Conservation (phyloP, 805 yeast species). For the Wickerhamomyces ciferrii region DNA sequence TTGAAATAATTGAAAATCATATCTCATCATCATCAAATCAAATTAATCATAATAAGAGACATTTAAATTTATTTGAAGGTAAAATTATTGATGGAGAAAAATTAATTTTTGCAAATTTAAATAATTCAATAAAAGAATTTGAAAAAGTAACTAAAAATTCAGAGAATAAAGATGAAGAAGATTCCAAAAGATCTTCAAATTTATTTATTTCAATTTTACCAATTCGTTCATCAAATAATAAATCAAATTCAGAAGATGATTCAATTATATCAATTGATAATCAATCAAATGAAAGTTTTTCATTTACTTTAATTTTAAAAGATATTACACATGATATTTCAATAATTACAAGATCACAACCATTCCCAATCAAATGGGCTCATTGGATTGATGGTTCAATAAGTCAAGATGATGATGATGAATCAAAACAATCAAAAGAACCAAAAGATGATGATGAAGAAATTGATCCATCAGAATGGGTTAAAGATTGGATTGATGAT, state of each 20-base stretch:
- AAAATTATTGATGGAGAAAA: slow-evolving; percentile 81
- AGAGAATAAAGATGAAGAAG: slow-evolving; percentile 13
- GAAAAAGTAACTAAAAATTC: slow-evolving; percentile 24
- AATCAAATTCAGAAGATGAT: slow-evolving; percentile 9
- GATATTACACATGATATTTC: slow-evolving; percentile 78
- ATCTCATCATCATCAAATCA: slow-evolving; percentile 27
- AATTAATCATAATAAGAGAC: slow-evolving; percentile 24
- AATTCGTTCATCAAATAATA: slow-evolving; percentile 23
- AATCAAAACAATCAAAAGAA: slow-evolving; percentile 9
- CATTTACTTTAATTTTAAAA: slow-evolving; percentile 68
- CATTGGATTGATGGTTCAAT: slow-evolving; percentile 62
- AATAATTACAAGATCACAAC: slow-evolving; percentile 75
- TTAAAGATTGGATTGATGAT: slow-evolving; percentile 69
- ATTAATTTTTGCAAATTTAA: slow-evolving; percentile 82
- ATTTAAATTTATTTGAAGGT: slow-evolving; percentile 71
- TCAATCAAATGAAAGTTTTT: slow-evolving; percentile 48
- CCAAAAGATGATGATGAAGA: slow-evolving; percentile 34
- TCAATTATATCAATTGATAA: slow-evolving; percentile 31
- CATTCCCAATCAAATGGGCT: slow-evolving; percentile 88
- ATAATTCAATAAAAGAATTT: slow-evolving; percentile 52
- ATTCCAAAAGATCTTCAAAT: slow-evolving; percentile 39
- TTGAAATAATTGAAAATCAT: slow-evolving; percentile 49
- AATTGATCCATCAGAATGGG: slow-evolving; percentile 80
- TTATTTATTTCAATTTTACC: slow-evolving; percentile 72
- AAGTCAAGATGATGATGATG: slow-evolving; percentile 15